These are phyloP conservation scores for Schwanniomyces etchellsii DNA, from an alignment of 1,139 yeast genomes.

Conservation along the genomic window DNA sequence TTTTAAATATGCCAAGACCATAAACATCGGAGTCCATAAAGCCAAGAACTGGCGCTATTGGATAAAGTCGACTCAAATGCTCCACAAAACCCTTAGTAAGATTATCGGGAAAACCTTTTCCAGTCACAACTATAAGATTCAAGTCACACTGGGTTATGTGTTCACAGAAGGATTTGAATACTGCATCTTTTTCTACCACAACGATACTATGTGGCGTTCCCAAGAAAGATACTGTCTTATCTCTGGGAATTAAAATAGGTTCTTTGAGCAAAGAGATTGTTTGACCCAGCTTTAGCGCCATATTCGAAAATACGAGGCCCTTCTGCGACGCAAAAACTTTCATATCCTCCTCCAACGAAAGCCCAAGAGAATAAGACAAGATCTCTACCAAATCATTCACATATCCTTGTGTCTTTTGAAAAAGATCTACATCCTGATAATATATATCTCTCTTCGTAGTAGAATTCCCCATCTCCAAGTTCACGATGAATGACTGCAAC, in stretches of 20 bases:
- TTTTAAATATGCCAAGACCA: conserved; percentile 56
- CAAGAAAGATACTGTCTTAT: conserved; percentile 1
- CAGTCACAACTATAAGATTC: conserved; percentile 41
- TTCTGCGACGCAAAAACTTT: conserved; percentile 57
- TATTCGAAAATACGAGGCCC: conserved; percentile 49
- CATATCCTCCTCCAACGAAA: conserved; percentile 21
- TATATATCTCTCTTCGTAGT: conserved; percentile 61
- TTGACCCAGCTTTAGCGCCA: conserved; percentile 10
- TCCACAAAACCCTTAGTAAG: conserved; percentile 21
- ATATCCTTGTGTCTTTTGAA: conserved; percentile 34
- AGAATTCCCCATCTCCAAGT: conserved; percentile 11
- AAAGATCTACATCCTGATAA: conserved; percentile 58
- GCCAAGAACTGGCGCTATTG: conserved; percentile 35
- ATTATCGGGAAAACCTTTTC: conserved; percentile 61
- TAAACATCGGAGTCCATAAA: conserved; percentile 60
- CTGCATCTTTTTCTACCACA: conserved; percentile 65
- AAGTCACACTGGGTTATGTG: conserved; percentile 12
- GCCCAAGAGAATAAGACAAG: conserved; percentile 24
- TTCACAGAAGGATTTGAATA: conserved; percentile 29
- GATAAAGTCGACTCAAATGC: conserved; percentile 8
- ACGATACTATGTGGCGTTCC: conserved; percentile 25
- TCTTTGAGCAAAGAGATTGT: conserved; percentile 8
- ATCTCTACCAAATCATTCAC: conserved; percentile 39
- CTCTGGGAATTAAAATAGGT: conserved; percentile 22
- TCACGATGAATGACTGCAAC: conserved; percentile 14